Base-by-base conservation (phyloP, 75 land plant species). In the Selaginella tamariscina region DNA sequence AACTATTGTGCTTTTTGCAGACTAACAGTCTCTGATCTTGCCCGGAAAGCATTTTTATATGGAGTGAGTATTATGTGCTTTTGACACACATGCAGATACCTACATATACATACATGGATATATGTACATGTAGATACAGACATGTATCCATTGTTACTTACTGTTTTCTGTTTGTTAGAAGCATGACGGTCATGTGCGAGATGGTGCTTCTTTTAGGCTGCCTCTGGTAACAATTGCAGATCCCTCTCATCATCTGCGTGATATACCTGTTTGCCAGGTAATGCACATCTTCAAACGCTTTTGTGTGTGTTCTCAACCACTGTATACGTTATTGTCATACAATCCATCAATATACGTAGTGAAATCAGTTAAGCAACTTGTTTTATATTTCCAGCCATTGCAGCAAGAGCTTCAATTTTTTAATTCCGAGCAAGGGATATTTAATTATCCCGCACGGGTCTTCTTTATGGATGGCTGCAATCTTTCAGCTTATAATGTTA, bases 31-130 rank as follows among this genome's bases (percentile, higher is more conserved):
- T 74, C 99, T 31, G 99, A 95, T 73, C 86, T 95, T 75, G 99
- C 99, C 49, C 77, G 99, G 74, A 95, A 95, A 74, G 99, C 99
- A 20, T 95, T 95, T 69, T 85, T 95, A 27, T 81, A 95, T 73
- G 94, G 76, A 64, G 76, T 74, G 30, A 69, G 76, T 33, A 21
- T n/a, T 5, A 5, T 5, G 11, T 39, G 15, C 15, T 5, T 39
- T 39, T 39, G 49, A 39, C 15, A 15, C 49, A n/a, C n/a, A n/a
- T n/a, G n/a, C n/a, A n/a, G n/a, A n/a, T n/a, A n/a, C n/a, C n/a
- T n/a, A n/a, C n/a, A n/a, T n/a, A n/a, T n/a, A n/a, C n/a, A n/a
- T n/a, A n/a, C n/a, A n/a, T n/a, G n/a, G n/a, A n/a, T n/a, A n/a
- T n/a, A n/a, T n/a, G n/a, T n/a, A n/a, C n/a, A n/a, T n/a, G n/a